These are phyloP conservation scores for Pseudozyma hubeiensis DNA, from an alignment of 1,284 basidiomycete species.

Conservation along the genomic window DNA sequence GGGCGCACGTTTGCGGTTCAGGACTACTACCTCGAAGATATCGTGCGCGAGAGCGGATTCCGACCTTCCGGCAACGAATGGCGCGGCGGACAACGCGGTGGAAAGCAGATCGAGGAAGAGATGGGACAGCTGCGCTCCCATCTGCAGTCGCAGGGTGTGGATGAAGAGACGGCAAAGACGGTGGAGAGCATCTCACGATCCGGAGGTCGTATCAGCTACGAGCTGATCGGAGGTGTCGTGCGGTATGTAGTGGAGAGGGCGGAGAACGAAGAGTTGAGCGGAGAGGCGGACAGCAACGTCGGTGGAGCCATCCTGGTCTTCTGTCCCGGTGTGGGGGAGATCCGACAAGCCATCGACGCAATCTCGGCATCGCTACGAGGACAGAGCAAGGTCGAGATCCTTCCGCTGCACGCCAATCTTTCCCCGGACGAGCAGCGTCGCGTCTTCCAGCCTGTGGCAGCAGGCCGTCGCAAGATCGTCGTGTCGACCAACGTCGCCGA, in stretches of 20 bases:
- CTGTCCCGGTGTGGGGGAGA: constrained; percentile 76
- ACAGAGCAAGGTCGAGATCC: constrained; percentile 73
- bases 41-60: constrained; percentile 45
- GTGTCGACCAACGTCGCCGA: constrained; percentile 90
- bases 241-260: constrained; percentile 76
- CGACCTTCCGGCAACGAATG: constrained; percentile 64
- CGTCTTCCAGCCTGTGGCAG: constrained; percentile 76
- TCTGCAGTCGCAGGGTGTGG: constrained; percentile 74
- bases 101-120: constrained; percentile 65
- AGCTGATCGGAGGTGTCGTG: constrained; percentile 79
- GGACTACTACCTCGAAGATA: constrained; percentile 66
- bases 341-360: constrained; percentile 77
- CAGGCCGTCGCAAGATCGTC: constrained; percentile 81
- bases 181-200: constrained; percentile 76
- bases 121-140: constrained; percentile 72
- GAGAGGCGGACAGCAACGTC: constrained; percentile 25
- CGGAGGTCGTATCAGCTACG: constrained; percentile 78
- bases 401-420: constrained; percentile 90
- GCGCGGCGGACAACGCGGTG: constrained; percentile 52
- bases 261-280: constrained; percentile 72
- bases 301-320: constrained; percentile 81
- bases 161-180: constrained; percentile 73
- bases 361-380: constrained; percentile 71
- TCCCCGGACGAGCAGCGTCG: constrained; percentile 84
- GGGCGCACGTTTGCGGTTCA: constrained; percentile 72